These are phyloP conservation scores for Effrenium voratum DNA, from an alignment of 73 alveolate genomes.

Conservation along the genomic window DNA sequence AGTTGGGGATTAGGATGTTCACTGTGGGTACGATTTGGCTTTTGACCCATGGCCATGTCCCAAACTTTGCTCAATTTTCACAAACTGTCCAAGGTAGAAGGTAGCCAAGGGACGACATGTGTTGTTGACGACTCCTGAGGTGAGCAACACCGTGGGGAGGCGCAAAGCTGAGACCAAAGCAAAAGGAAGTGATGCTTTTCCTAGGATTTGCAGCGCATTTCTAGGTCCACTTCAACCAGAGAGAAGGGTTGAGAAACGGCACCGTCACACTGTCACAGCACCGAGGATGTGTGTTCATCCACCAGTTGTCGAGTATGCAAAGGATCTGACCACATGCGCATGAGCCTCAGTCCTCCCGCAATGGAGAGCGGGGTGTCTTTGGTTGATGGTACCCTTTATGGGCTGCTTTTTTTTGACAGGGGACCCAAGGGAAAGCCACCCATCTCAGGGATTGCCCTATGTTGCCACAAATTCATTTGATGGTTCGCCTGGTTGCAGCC, in stretches of 20 bases:
- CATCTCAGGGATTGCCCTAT: too few species aligned
- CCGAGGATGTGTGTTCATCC: conserved; percentile 54
- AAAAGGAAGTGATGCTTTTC: neutral
- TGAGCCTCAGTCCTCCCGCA: neutral
- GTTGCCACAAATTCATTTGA: too few species aligned
- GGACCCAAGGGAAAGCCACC: too few species aligned
- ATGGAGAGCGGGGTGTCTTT: neutral
- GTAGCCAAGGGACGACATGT: too few species aligned
- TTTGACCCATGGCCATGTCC: too few species aligned
- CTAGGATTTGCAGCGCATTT: too few species aligned
- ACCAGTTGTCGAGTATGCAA: conserved; percentile 37
- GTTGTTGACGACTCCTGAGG: neutral
- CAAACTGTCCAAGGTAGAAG: too few species aligned
- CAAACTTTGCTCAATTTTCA: too few species aligned
- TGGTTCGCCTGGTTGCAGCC: too few species aligned
- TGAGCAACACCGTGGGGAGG: conserved; percentile 38
- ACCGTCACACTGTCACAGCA: neutral
- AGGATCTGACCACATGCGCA: conserved; percentile 36
- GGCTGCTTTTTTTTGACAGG: too few species aligned
- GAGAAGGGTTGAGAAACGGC: neutral
- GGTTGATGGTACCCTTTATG: neutral
- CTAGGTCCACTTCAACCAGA: neutral
- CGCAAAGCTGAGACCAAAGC: neutral
- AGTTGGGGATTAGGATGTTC: too few species aligned
- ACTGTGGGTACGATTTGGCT: too few species aligned